Percentiles rank a stretch among this genome's conserved stretches.
Evolutionary conservation across 768 basidiomycete species (phyloP).

Genomic region (Cystobasidium onofrii): DNA sequence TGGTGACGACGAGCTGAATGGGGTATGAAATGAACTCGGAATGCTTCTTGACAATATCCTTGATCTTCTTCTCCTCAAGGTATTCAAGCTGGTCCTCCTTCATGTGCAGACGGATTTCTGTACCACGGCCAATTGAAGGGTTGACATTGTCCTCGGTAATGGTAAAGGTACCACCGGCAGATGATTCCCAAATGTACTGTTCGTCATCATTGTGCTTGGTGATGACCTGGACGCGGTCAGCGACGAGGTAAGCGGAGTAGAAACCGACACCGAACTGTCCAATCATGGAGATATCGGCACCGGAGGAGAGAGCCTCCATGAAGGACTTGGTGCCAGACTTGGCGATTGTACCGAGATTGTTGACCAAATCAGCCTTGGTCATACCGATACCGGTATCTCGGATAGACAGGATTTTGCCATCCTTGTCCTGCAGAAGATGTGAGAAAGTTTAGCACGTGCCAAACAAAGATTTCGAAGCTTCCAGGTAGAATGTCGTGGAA

Average conservation of each 20-base stretch:
- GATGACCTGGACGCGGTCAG: constrained; percentile 95
- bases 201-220: constrained; percentile 99
- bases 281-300: constrained; percentile 63
- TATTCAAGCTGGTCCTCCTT: constrained; percentile 99
- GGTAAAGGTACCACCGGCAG: constrained; percentile 98
- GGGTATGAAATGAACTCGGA: constrained; percentile 99
- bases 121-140: constrained; percentile 84
- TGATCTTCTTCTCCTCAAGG: constrained; percentile 98
- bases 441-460: not conserved
- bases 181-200: constrained; percentile 99
- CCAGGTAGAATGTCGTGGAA: not conserved
- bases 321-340: constrained; percentile 68
- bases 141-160: constrained; percentile 89
- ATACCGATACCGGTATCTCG: constrained; percentile 97
- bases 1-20: constrained; percentile 94
- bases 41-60: constrained; percentile 99
- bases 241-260: constrained; percentile 99
- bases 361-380: constrained; percentile 99
- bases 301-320: constrained; percentile 83
- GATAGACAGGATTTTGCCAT: constrained; percentile 79
- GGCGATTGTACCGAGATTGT: constrained; percentile 61
- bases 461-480: not conserved
- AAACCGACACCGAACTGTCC: constrained; percentile 74
- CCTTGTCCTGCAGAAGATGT: constrained; percentile 57
- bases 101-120: constrained; percentile 80